A percentile compares a stretch with the other conserved stretches of the same genome.
Conservation (phyloP, 75 land plant species). For the Azolla pinnata region DNA sequence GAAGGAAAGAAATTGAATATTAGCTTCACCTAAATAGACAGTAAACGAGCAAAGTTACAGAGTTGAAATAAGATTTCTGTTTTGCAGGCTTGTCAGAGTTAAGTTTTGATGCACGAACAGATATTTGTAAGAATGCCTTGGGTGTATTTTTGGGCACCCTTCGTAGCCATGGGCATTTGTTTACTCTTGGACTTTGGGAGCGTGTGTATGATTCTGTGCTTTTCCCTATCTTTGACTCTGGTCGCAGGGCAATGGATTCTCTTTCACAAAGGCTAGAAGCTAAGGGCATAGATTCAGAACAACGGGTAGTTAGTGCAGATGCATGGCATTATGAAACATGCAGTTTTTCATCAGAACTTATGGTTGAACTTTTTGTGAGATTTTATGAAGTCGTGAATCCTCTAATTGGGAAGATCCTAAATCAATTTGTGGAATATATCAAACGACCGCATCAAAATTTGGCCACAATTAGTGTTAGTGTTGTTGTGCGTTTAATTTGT, state of each 20-base stretch:
- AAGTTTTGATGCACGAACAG: slow-evolving; percentile 94
- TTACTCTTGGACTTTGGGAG: slow-evolving; percentile 92
- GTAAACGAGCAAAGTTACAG: not conserved
- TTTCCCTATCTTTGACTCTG: slow-evolving; percentile 96
- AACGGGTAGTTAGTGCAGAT: slow-evolving; percentile 77
- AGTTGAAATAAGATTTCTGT: not conserved
- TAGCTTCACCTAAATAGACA: too few relatives aligned
- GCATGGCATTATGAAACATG: slow-evolving; percentile 99
- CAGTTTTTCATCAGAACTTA: slow-evolving; percentile 83
- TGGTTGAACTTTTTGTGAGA: slow-evolving; percentile 93
- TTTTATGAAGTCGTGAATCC: slow-evolving; percentile 86
- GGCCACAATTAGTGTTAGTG: slow-evolving; percentile 98
- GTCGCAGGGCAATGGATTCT: slow-evolving; percentile 89
- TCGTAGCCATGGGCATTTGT: slow-evolving; percentile 86
- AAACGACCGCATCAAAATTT: slow-evolving; percentile 96
- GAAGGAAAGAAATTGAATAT: too few relatives aligned
- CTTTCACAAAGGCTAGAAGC: slow-evolving; percentile 33
- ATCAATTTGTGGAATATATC: slow-evolving; percentile 71
- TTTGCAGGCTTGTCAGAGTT: slow-evolving; percentile 93
- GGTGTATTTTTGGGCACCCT: slow-evolving; percentile 90
- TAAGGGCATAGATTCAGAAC: slow-evolving; percentile 41
- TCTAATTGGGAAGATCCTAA: slow-evolving; percentile 61
- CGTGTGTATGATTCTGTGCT: slow-evolving; percentile 91
- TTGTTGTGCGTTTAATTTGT: slow-evolving; percentile 92
- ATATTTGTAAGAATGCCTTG: slow-evolving; percentile 86